Evolutionary conservation across 73 alveolate genomes (phyloP).

Genomic region (Tetrahymena malaccensis): DNA sequence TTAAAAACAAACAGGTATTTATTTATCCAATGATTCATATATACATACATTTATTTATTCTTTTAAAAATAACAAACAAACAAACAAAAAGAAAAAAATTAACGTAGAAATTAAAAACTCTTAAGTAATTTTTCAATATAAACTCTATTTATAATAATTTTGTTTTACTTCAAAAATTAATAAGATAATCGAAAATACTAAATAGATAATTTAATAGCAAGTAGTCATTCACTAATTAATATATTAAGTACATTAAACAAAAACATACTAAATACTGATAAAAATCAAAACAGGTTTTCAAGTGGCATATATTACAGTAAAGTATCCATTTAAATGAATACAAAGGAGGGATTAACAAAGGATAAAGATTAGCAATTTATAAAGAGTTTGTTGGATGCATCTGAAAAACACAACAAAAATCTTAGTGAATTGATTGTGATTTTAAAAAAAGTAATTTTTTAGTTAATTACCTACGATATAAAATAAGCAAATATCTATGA

Average conservation of each 20-base stretch:
- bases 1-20: background rate
- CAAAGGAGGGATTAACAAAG: background rate
- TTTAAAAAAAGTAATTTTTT: background rate
- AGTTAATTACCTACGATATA: background rate
- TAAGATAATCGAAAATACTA: background rate
- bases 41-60: background rate
- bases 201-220: background rate
- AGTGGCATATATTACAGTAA: too few relatives aligned
- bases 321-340: background rate
- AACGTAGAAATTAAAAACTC: background rate
- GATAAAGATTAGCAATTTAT: background rate
- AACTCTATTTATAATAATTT: background rate
- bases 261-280: too few relatives aligned
- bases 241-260: background rate
- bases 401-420: background rate
- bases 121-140: background rate
- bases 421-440: background rate
- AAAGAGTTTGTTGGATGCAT: background rate
- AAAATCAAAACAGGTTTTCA: too few relatives aligned
- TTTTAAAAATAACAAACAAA: background rate
- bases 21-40: background rate
- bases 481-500: background rate
- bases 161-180: background rate
- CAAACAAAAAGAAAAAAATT: background rate
- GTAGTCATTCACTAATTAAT: background rate